A percentile compares a stretch with the other conserved stretches of the same genome.
Conservation (phyloP, 768 basidiomycete genomes). For the Termitomyces sp. region DNA sequence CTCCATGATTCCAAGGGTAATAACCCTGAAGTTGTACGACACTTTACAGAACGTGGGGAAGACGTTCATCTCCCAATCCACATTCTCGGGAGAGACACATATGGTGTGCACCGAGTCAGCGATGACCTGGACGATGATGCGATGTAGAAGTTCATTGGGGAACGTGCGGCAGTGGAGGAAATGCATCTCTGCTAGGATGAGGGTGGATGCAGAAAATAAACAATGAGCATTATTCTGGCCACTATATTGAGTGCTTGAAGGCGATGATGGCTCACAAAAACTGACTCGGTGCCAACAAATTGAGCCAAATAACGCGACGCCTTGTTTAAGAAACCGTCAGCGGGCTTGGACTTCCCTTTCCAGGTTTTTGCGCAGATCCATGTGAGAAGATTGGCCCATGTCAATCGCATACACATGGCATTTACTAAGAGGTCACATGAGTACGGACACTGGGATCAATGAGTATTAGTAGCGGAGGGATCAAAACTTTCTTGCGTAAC, state of each 20-base stretch:
- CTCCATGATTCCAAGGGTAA: conserved; percentile 24
- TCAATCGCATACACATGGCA: background rate
- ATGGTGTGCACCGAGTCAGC: conserved; percentile 27
- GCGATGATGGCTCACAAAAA: background rate
- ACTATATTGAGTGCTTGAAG: background rate
- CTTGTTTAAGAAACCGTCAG: background rate
- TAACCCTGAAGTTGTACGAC: conserved; percentile 26
- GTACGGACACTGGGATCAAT: background rate
- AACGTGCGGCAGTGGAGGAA: conserved; percentile 7
- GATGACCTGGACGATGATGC: conserved; percentile 24
- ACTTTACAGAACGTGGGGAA: conserved; percentile 26
- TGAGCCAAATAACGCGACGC: conserved; percentile 2
- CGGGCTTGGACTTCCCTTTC: background rate
- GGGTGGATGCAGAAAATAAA: background rate
- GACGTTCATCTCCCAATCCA: conserved; percentile 27
- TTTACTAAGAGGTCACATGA: background rate
- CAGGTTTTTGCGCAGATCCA: background rate
- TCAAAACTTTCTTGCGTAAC: background rate
- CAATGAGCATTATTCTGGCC: background rate
- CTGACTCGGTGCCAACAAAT: background rate
- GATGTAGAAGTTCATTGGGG: conserved; percentile 32
- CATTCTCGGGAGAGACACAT: conserved; percentile 23
- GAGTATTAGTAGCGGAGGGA: background rate
- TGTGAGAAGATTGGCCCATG: background rate
- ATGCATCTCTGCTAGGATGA: background rate